Conservation (phyloP, 1,284 basidiomycete genomes). For the Leccinum subrobustum region DNA sequence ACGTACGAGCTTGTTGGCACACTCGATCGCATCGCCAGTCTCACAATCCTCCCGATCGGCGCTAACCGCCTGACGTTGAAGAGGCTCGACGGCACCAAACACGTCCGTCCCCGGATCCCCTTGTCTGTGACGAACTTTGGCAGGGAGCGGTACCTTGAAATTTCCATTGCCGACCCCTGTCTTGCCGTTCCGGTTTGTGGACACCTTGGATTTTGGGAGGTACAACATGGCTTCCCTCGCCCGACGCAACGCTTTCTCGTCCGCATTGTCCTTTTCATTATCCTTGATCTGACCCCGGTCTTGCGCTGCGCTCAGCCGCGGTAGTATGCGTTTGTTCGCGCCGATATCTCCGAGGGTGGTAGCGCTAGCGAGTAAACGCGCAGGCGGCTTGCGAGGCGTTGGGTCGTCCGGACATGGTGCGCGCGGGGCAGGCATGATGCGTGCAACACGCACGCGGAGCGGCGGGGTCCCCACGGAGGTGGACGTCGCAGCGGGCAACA, state of each 20-base stretch:
- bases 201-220: slow-evolving; percentile 29
- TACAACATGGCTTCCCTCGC: slow-evolving; percentile 39
- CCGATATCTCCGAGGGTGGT: slow-evolving; percentile 21
- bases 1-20: slow-evolving; percentile 43
- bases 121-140: slow-evolving; percentile 27
- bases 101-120: slow-evolving; percentile 44
- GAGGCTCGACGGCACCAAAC: slow-evolving; percentile 34
- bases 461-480: slow-evolving; percentile 17
- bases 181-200: slow-evolving; percentile 11
- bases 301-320: slow-evolving; percentile 9
- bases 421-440: slow-evolving; percentile 45
- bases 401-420: slow-evolving; percentile 73
- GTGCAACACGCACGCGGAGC: slow-evolving; percentile 57
- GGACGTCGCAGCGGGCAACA: slow-evolving; percentile 16
- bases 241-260: slow-evolving; percentile 31
- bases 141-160: slow-evolving; percentile 54
- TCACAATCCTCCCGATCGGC: slow-evolving; percentile 3
- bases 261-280: slow-evolving; percentile 12
- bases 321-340: slow-evolving; percentile 19
- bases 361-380: slow-evolving; percentile 24
- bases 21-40: slow-evolving; percentile 33
- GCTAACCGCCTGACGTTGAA: too few relatives aligned
- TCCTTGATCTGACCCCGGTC: slow-evolving; percentile 3
- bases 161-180: slow-evolving; percentile 7
- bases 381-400: slow-evolving; percentile 64